These are phyloP conservation scores for Plectosphaerella cucumerina DNA, from an alignment of 2,329 filamentous ascomycete genomes.

Conservation along the genomic window DNA sequence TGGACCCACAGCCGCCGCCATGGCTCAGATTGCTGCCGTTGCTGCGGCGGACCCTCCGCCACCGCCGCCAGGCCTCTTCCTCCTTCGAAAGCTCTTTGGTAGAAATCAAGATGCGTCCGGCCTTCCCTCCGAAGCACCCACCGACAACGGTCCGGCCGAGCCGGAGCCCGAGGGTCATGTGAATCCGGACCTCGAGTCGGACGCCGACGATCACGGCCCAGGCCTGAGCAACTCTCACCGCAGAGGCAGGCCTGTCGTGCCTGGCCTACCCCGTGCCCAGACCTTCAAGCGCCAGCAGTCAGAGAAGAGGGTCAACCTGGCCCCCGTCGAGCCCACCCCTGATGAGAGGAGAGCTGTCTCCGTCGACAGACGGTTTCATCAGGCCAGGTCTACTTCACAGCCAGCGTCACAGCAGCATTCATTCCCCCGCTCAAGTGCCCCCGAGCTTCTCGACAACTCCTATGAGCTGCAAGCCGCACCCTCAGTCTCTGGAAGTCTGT, in stretches of 20 bases:
- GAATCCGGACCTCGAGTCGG: constrained; percentile 14
- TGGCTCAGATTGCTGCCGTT: constrained; percentile 9
- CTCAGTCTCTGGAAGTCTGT: constrained; percentile 24
- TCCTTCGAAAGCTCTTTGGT: constrained; percentile 13
- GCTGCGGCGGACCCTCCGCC: constrained; percentile 6
- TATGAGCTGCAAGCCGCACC: constrained; percentile 18
- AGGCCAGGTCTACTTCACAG: constrained; percentile 29
- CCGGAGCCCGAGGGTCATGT: constrained; percentile 2
- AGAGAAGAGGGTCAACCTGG: constrained; percentile 69
- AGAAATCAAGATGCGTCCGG: constrained; percentile 7
- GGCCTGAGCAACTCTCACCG: constrained; percentile 32
- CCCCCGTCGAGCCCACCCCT: constrained; percentile 58
- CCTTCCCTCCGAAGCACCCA: constrained; percentile 3
- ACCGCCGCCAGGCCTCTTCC: constrained; percentile 5
- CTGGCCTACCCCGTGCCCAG: constrained; percentile 69
- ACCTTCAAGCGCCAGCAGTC: constrained; percentile 83
- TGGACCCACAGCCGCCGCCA: neutral
- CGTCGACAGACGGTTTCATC: constrained; percentile 46
- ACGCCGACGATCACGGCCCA: constrained; percentile 23
- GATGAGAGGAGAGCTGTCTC: constrained; percentile 71
- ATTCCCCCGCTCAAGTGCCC: constrained; percentile 44
- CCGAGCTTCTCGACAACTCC: constrained; percentile 34
- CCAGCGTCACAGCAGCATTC: constrained; percentile 26
- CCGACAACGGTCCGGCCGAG: constrained; percentile 3
- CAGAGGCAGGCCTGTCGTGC: constrained; percentile 61